Conservation (phyloP, 495 filamentous ascomycete genomes). For the Penicillium steckii region DNA sequence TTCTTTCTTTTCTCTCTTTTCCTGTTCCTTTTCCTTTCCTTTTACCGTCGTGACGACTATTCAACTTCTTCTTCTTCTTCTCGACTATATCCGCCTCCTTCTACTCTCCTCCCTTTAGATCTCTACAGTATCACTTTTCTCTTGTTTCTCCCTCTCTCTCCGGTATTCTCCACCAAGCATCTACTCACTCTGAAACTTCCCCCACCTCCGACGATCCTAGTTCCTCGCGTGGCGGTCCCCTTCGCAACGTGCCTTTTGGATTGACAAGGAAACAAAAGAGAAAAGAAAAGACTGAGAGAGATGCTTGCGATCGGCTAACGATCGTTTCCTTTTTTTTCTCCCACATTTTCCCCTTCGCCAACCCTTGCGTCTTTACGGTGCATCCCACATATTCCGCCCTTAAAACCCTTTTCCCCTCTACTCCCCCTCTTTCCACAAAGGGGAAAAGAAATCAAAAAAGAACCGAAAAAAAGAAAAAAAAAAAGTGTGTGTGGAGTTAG, state of each 20-base stretch:
- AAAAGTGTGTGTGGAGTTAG: too few relatives aligned
- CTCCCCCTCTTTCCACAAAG: constrained; percentile 1
- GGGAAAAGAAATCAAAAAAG: neutral
- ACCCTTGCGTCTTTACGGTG: constrained; percentile 23
- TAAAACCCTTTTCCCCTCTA: neutral
- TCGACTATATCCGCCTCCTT: neutral
- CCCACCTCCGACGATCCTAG: constrained; percentile 14
- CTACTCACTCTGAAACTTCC: constrained; percentile 5
- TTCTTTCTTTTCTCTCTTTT: neutral
- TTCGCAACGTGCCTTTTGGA: constrained; percentile 7
- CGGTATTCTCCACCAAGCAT: neutral
- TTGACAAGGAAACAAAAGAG: too few relatives aligned
- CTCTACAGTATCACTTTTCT: neutral
- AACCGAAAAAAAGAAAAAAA: neutral
- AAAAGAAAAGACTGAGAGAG: too few relatives aligned
- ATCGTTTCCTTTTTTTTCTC: constrained; percentile 20
- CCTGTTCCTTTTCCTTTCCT: neutral
- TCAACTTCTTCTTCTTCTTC: neutral
- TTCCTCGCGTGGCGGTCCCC: constrained; percentile 10
- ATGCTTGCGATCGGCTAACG: constrained; percentile 26
- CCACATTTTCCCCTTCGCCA: constrained; percentile 10
- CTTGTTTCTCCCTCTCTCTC: neutral
- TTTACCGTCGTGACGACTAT: neutral
- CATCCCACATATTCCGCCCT: constrained; percentile 13
- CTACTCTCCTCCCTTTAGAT: neutral